phyloP scores from a whole-genome alignment of 257 asterid species.

The Penstemon eatonii region DNA sequence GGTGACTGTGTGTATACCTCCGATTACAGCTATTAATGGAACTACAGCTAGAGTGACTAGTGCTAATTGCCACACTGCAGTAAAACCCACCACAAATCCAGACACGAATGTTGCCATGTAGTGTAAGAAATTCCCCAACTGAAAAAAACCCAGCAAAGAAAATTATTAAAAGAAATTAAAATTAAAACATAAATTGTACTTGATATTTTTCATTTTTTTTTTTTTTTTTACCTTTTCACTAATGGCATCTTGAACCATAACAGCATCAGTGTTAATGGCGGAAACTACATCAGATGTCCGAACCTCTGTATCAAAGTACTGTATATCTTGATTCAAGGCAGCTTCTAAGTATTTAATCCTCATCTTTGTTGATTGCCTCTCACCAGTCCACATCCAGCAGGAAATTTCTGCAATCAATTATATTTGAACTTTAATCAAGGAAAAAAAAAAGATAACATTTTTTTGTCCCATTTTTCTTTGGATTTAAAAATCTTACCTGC shows the following conservation, averaged over 20 bases:
- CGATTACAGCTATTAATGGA: constrained; percentile 85
- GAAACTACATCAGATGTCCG: constrained; percentile 89
- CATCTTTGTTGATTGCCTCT: constrained; percentile 88
- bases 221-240: constrained; percentile 72
- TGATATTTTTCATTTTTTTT: background rate
- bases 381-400: constrained; percentile 99
- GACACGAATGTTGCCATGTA: constrained; percentile 92
- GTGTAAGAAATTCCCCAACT: constrained; percentile 96
- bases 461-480: background rate
- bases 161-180: background rate
- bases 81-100: constrained; percentile 90
- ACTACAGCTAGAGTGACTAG: constrained; percentile 82
- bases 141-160: constrained; percentile 27
- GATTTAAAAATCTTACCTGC: constrained; percentile 59
- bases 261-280: constrained; percentile 91
- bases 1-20: constrained; percentile 69
- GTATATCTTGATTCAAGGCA: constrained; percentile 83
- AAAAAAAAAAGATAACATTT: background rate
- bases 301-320: constrained; percentile 78
- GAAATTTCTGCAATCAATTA: constrained; percentile 71
- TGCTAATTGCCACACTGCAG: constrained; percentile 93
- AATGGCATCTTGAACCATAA: constrained; percentile 89
- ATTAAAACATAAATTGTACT: background rate
- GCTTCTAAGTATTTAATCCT: constrained; percentile 81
- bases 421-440: constrained; percentile 4